phyloP scores from a whole-genome alignment of 2,329 filamentous ascomycete species.

The Clonostachys rhizophaga region DNA sequence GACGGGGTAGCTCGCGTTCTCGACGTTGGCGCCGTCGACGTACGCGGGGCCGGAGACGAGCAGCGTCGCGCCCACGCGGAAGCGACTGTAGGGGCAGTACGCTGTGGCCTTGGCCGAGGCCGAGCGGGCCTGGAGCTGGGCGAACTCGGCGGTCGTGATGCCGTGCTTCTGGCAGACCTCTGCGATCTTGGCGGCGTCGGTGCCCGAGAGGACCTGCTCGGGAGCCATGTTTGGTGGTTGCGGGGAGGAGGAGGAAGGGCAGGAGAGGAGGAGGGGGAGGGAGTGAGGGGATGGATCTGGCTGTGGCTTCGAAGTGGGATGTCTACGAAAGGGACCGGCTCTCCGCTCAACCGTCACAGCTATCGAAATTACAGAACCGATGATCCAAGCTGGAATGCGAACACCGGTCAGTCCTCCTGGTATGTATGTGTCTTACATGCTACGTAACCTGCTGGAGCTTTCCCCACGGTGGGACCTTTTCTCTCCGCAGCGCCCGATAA shows the following conservation, averaged over 20 bases:
- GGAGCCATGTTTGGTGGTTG: background rate
- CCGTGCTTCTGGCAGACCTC: slow-evolving; percentile 22
- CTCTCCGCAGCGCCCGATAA: too few species aligned
- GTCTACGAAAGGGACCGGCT: too few species aligned
- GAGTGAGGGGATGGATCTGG: background rate
- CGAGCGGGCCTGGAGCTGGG: slow-evolving; percentile 56
- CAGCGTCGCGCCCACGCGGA: slow-evolving; percentile 82
- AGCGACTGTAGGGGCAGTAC: slow-evolving; percentile 91
- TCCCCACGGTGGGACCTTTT: too few species aligned
- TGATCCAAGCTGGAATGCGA: too few species aligned
- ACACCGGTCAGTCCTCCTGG: too few species aligned
- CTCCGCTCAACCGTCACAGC: too few species aligned
- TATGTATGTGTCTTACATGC: too few species aligned
- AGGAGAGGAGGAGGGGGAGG: background rate
- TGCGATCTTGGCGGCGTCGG: slow-evolving; percentile 16
- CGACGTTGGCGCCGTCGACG: slow-evolving; percentile 73
- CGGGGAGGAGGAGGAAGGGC: background rate
- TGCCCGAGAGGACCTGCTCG: slow-evolving; percentile 11
- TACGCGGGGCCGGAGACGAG: slow-evolving; percentile 37
- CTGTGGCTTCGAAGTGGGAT: too few species aligned
- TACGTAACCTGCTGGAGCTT: too few species aligned
- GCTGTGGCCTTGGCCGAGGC: slow-evolving; percentile 70
- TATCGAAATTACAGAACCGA: too few species aligned
- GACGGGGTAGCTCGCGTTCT: slow-evolving; percentile 90
- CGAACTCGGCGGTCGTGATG: slow-evolving; percentile 61